Base-by-base conservation (phyloP, 2,329 filamentous ascomycete genomes). In the Amesomyces nigricolor region DNA sequence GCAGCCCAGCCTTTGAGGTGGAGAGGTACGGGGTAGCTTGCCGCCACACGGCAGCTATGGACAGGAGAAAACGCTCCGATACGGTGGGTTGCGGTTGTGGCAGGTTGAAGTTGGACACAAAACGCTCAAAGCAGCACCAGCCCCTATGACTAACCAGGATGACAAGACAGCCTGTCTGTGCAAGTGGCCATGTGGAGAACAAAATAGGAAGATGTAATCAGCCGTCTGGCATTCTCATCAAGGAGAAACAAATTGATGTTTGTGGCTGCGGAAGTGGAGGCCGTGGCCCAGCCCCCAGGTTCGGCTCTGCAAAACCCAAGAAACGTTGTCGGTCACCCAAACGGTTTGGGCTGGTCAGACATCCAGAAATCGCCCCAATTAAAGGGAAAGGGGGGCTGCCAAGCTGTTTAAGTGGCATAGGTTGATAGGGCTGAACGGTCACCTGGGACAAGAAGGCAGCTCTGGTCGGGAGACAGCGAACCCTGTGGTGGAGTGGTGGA, bases 331-430 rank as follows among this genome's bases (percentile, higher is more conserved):
- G 51, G 56, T 55, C 37, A 45, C 52, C 56, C 52, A 58, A 55
- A 58, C n/a, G 45, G 52, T 54, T 54, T 53, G 51, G 56, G 51
- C 51, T 47, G 51, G 47, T 10, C 22, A 9, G 32, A 37, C 51
- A 46, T 46, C 32, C 35, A 22, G 29, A 26, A 26, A 14, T 30
- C 45, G 5, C 32, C 11, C 32, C 32, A 13, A 11, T 48, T 47
- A 55, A 52, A 55, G 56, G 56, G 32, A 22, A 14, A 11, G n/a
- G 32, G 8, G 10, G 22, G 17, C 13, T 16, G 38, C 29, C 26
- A 32, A 26, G 11, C 10, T 54, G 51, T 48, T 35, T 38, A 37
- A 40, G 40, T 52, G 49, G 32, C 32, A 35, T 39, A 48, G 37
- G 38, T n/a, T 30, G 19, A 45, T 35, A 35, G 32, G 32, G 32